Base-by-base conservation (phyloP, 192 early-diverging fungal species). In the Bifiguratus adelaidae region DNA sequence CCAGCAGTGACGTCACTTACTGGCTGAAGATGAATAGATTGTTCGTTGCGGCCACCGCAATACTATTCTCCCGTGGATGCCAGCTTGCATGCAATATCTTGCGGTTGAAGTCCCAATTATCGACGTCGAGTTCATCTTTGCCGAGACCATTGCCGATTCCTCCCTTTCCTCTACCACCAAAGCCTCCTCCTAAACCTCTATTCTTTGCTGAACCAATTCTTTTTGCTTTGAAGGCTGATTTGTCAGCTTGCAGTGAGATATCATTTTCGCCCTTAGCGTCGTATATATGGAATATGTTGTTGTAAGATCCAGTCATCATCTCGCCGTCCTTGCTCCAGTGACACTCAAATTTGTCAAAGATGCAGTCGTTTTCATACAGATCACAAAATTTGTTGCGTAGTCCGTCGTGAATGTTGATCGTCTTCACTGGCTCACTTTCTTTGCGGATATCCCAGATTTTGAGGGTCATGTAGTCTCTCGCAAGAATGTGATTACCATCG, bases 311-410 rank as follows among this genome's bases (percentile, higher is more conserved):
- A n/a, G 94, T 95, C 66, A 97, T 72, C 3, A 88, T 78, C 85
- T 75, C 73, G 60, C 92, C 92, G 61, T 94, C 83, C 27, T 91
- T 94, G 63, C 89, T 92, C 53, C 97, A 91, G 28, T 81, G 92
- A 73, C 94, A 97, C 68, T 99, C 96, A 53, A 99, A 99, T 72
- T 99, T 99, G 79, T 99, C 96, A 75, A 99, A 99, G 62, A 99
- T 99, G 62, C 91, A 95, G 66, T 99, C 95, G 70, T 95, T 99
- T 57, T 99, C 95, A 75, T 99, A 99, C 13, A 99, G 68, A 56
- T 99, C 96, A 67, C 96, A 99, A 32, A 99, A 74, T 65, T 95
- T 96, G 65, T 83, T 80, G 65, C 85, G 78, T 25, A 99, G 70
- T 47, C 94, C 86, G 58, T 99, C 92, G 65, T 99, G 96, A 25